These are phyloP conservation scores for Zoysia matrella DNA, from an alignment of 202 grass and related monocot genomes.

Conservation along the genomic window DNA sequence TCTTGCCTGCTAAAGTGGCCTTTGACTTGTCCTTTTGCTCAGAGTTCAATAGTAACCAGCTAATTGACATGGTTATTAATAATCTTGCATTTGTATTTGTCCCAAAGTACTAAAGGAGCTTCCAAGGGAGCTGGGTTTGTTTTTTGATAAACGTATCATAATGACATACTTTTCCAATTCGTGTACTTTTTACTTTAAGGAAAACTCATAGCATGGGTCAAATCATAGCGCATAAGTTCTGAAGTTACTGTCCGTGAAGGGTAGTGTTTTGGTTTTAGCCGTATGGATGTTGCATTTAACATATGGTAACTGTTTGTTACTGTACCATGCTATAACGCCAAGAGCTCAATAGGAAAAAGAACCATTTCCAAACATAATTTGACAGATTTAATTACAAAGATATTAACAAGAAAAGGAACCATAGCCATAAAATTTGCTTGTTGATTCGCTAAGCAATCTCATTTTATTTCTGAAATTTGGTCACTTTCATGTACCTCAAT, in stretches of 20 bases:
- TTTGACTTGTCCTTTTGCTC: neutral
- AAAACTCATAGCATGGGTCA: neutral
- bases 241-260: neutral
- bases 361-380: neutral
- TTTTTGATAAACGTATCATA: too few relatives aligned
- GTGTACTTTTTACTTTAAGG: neutral
- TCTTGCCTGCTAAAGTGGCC: slow-evolving; percentile 9
- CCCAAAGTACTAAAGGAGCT: too few relatives aligned
- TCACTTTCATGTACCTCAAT: neutral
- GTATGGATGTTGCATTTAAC: neutral
- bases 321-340: neutral
- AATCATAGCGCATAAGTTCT: neutral
- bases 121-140: too few relatives aligned
- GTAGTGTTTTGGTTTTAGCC: neutral
- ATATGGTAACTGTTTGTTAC: neutral
- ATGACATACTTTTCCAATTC: neutral
- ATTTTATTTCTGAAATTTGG: slow-evolving; percentile 9
- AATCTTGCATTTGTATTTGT: too few relatives aligned
- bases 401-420: too few relatives aligned
- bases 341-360: neutral
- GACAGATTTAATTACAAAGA: neutral
- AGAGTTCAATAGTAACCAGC: neutral
- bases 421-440: neutral
- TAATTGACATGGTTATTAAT: too few relatives aligned
- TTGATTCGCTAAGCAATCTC: neutral